phyloP scores from a whole-genome alignment of 139 green algal genomes.

The Ettlia oleoabundans region DNA sequence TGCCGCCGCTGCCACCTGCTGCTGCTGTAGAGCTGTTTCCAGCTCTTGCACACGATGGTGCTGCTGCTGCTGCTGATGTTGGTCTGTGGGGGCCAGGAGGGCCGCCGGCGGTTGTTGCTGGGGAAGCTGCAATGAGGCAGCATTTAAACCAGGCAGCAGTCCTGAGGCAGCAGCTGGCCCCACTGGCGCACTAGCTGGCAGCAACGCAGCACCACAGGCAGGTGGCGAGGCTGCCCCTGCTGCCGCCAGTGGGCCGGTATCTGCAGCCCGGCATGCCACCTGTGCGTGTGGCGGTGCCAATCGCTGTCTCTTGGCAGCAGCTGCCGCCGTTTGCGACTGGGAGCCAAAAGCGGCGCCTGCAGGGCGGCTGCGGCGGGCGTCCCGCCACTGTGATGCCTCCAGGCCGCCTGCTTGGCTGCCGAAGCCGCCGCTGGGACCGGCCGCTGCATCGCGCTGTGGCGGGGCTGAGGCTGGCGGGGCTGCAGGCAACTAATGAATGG shows the following conservation, averaged over 20 bases:
- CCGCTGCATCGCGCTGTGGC: not conserved
- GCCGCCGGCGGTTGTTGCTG: no score
- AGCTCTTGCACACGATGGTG: not conserved
- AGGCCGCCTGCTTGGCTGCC: not conserved
- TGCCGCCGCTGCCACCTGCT: not conserved
- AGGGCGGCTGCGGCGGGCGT: slow-evolving; percentile 7
- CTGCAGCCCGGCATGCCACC: not conserved
- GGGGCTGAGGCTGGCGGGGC: not conserved
- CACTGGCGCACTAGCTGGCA: no score
- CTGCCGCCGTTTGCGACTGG: not conserved
- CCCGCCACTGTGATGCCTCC: slow-evolving; percentile 23
- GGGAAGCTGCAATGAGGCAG: no score
- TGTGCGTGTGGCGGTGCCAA: not conserved
- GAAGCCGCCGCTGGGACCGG: slow-evolving; percentile 14
- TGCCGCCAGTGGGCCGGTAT: no score
- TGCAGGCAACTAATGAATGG: not conserved
- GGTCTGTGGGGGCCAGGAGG: no score
- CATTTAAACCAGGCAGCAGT: no score
- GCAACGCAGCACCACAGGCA: no score
- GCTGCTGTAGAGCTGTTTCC: slow-evolving; percentile 5
- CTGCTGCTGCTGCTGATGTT: not conserved
- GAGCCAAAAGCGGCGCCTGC: not conserved
- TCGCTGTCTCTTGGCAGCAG: not conserved
- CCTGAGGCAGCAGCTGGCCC: no score
- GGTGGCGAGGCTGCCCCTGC: no score